Evolutionary conservation across 2,329 filamentous ascomycete genomes (phyloP), one percentile per base, ranked within the genome.

Genomic region (Hypoxylon sp.): DNA sequence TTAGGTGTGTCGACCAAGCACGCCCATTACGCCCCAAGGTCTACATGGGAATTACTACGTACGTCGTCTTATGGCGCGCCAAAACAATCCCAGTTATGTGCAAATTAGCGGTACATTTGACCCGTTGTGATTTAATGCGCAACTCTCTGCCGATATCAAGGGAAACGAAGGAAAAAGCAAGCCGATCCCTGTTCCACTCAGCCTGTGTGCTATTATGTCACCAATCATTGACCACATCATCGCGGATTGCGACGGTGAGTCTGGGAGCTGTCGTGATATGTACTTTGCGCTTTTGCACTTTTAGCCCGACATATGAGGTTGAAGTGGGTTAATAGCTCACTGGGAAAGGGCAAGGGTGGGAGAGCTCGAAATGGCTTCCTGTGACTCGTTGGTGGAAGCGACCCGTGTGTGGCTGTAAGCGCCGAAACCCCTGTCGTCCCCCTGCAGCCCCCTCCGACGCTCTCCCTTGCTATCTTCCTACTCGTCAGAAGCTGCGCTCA

Each of bases 391-490:
- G 74, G 76, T 75, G 75, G 77, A 80, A 79, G 80, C 77, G 79
- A 81, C 77, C 74, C 79, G 75, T 77, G 52, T 58, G 61, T 71
- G 76, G 75, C 76, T 74, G 79, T 87, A 87, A 87, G 85, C 85
- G 85, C 85, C 81, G 82, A 77, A 80, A 81, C 81, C 85, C 83
- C 82, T 80, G 76, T 74, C 77, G 76, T 27, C 84, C 83, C 83
- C 83, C 80, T 79, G 80, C 80, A 71, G 70, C 70, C 74, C 75
- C 68, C 68, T 63, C 67, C 61, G 58, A 64, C 52, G 23, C 46
- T 59, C 65, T 68, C 65, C 60, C 70, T 71, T 67, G 61, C 69
- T 62, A 59, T 61, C 59, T 55, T 73, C 57, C 68, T 69, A 76
- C 67, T 71, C 65, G 63, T 69, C 72, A 63, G 68, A 51, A 59